Conservation (phyloP, 23 red algal genomes). For the Chondrus crispus region DNA sequence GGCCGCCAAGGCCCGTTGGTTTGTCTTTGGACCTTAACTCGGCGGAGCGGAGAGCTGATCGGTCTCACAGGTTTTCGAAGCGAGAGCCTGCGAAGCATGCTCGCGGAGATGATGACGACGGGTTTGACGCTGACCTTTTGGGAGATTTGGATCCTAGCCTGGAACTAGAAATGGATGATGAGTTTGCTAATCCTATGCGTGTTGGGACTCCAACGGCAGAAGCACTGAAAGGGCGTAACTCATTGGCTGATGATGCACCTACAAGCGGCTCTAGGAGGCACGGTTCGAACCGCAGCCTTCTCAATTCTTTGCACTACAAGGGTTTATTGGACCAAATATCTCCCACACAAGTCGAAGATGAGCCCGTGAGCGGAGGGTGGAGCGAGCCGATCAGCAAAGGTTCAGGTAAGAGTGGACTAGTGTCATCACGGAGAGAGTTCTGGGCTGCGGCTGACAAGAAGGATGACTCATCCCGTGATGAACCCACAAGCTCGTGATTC, state of each 20-base stretch:
- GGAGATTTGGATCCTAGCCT: slow-evolving; percentile 6
- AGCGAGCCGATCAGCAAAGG: no score
- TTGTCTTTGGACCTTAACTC: neutral
- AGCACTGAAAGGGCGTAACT: slow-evolving; percentile 13
- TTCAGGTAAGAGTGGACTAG: no score
- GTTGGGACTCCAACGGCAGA: slow-evolving; percentile 42
- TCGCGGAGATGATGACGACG: neutral
- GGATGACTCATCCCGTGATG: no score
- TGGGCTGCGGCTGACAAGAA: no score
- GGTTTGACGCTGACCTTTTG: slow-evolving; percentile 17
- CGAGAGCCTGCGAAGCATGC: slow-evolving; percentile 7
- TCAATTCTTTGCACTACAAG: slow-evolving; percentile 26
- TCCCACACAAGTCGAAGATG: no score
- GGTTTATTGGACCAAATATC: slow-evolving; percentile 45
- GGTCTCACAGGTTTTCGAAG: slow-evolving; percentile 45
- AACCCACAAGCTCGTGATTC: no score
- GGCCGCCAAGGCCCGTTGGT: neutral
- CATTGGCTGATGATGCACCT: slow-evolving; percentile 30
- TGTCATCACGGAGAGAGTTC: no score
- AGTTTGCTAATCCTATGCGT: slow-evolving; percentile 3
- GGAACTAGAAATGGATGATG: slow-evolving; percentile 8
- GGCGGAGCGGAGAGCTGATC: neutral
- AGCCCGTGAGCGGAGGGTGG: no score
- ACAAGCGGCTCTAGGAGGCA: slow-evolving; percentile 1
- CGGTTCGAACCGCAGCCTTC: slow-evolving; percentile 11